Conservation (phyloP, 169 alveolate species). For the Plasmodium gaboni region DNA sequence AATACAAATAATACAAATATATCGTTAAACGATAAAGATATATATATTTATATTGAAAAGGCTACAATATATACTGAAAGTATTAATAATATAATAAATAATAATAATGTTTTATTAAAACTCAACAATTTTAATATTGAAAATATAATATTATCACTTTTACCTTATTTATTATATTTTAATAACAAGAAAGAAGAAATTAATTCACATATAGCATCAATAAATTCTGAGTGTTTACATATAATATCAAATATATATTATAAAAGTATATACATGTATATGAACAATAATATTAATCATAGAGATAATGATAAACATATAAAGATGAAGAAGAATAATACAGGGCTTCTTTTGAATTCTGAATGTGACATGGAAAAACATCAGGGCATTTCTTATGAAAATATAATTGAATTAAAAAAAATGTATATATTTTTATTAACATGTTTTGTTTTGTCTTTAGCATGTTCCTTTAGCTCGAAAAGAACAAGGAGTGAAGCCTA, state of each 20-base stretch:
- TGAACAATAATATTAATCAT: slow-evolving; percentile 27
- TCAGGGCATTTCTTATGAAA: slow-evolving; percentile 19
- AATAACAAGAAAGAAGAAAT: slow-evolving; percentile 74
- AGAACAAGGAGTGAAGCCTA: slow-evolving; percentile 76
- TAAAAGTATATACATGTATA: slow-evolving; percentile 74
- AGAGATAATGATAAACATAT: neutral
- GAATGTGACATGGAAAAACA: no score
- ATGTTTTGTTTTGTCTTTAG: slow-evolving; percentile 69
- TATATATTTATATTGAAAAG: slow-evolving; percentile 73
- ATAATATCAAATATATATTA: slow-evolving; percentile 76
- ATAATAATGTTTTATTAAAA: slow-evolving; percentile 61
- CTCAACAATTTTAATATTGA: slow-evolving; percentile 74
- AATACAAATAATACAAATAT: slow-evolving; percentile 74
- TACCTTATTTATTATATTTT: slow-evolving; percentile 69
- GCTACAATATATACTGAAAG: slow-evolving; percentile 77
- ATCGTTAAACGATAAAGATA: slow-evolving; percentile 72
- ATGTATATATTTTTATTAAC: slow-evolving; percentile 64
- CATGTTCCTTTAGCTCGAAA: slow-evolving; percentile 76
- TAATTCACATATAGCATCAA: slow-evolving; percentile 75
- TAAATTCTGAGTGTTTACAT: slow-evolving; percentile 75
- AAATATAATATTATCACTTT: slow-evolving; percentile 65
- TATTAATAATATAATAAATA: slow-evolving; percentile 72
- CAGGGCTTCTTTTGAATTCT: no score
- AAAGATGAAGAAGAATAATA: neutral
- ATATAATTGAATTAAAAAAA: slow-evolving; percentile 65